Evolutionary conservation across 1,284 basidiomycete genomes (phyloP), one percentile per base, ranked within the genome.

Genomic region (Tranzscheliella williamsii): DNA sequence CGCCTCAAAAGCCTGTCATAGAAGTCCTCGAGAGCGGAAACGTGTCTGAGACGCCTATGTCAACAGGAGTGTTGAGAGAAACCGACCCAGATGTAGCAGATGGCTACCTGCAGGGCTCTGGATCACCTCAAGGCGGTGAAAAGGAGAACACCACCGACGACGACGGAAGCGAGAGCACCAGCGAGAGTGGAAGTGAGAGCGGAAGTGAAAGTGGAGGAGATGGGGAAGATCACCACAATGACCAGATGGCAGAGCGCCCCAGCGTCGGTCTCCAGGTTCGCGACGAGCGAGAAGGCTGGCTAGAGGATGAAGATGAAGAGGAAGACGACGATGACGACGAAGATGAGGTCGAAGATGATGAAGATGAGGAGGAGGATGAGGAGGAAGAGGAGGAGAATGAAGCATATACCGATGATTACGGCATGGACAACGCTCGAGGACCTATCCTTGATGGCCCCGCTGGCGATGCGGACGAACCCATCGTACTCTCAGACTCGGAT

Each of bases 401-500:
- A 23, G 33, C 13, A 22, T 54, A 49, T 16, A 22, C 43, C 12
- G 52, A 44, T 12, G 42, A 32, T 8, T 44, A 26, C n/a, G 35
- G 38, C 22, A 42, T 41, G 4, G 44, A 33, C 5, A 29, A 24
- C 26, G 48, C 42, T 7, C 53, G 39, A 21, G 38, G 57, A 37
- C 44, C 52, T 4, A 37, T 46, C 15, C 46, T 43, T 13, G 53
- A 63, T 22, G 53, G 49, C 11, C 45, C 53, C 16, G n/a, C 39
- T 9, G 60, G 49, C 23, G 49, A 56, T 32, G 60, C 52, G 6
- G 53, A 53, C 17, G 53, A 63, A 21, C 60, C 60, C 15, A 63
- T 63, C 32, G 60, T 63, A 4, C 42, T 63, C 7, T 63, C 53
- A 2, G 60, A 63, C 42, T 63, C 60, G 24, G 60, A 60, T 18